Conservation (phyloP, 2,329 filamentous ascomycete genomes). For the Paecilomyces dactylethromorphus region DNA sequence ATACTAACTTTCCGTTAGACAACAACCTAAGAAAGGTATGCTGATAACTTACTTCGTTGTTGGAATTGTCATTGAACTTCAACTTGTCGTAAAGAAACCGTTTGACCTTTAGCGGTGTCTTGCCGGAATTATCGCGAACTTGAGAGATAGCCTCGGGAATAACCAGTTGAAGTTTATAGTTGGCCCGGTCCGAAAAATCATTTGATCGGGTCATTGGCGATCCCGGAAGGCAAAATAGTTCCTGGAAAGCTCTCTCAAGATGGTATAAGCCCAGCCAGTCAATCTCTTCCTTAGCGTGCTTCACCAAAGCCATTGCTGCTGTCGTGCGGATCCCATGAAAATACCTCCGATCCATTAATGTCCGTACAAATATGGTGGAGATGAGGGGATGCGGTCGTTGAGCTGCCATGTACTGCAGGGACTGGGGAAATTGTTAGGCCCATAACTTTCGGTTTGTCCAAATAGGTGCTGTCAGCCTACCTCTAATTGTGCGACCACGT, state of each 20-base stretch:
- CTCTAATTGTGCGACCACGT: conserved; percentile 80
- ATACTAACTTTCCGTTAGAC: conserved; percentile 41
- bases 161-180: conserved; percentile 76
- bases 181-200: conserved; percentile 79
- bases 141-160: conserved; percentile 75
- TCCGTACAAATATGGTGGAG: conserved; percentile 82
- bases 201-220: conserved; percentile 78
- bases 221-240: conserved; percentile 77
- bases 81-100: conserved; percentile 83
- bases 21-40: not conserved
- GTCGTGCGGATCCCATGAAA: conserved; percentile 87
- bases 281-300: conserved; percentile 64
- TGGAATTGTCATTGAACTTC: conserved; percentile 88
- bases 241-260: conserved; percentile 76
- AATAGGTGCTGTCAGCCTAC: conserved; percentile 23
- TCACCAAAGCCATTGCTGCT: conserved; percentile 71
- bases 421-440: conserved; percentile 26
- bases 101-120: conserved; percentile 71
- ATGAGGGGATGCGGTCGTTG: conserved; percentile 69
- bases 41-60: conserved; percentile 53
- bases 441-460: not conserved
- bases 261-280: conserved; percentile 77
- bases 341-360: conserved; percentile 84
- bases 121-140: conserved; percentile 67
- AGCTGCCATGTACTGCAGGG: conserved; percentile 67